A percentile compares a stretch with the other conserved stretches of the same genome.
phyloP scores from a whole-genome alignment of 495 filamentous ascomycete genomes.

The Annulohypoxylon maeteangense region DNA sequence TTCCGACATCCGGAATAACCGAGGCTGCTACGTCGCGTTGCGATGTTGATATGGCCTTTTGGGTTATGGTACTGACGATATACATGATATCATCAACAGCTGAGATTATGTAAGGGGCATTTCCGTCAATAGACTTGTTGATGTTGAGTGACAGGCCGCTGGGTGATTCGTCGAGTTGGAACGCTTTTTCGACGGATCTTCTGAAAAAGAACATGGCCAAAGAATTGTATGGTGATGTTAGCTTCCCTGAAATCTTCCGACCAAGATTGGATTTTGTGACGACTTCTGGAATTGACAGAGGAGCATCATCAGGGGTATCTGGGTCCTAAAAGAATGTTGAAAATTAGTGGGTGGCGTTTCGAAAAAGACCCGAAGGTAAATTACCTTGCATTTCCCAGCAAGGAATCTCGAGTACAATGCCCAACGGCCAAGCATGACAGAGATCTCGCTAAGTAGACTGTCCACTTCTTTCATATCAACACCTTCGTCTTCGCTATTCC shows the following conservation, averaged over 20 bases:
- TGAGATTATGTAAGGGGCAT: slow-evolving; percentile 91
- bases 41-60: slow-evolving; percentile 85
- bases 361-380: slow-evolving; percentile 14
- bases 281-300: slow-evolving; percentile 72
- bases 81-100: slow-evolving; percentile 99
- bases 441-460: slow-evolving; percentile 83
- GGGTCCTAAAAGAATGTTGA: slow-evolving; percentile 52
- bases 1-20: slow-evolving; percentile 81
- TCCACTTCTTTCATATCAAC: slow-evolving; percentile 97
- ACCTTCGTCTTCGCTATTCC: slow-evolving; percentile 82
- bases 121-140: slow-evolving; percentile 70
- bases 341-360: slow-evolving; percentile 22
- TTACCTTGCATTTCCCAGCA: slow-evolving; percentile 81
- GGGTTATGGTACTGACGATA: slow-evolving; percentile 91
- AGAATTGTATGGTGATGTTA: slow-evolving; percentile 80
- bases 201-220: slow-evolving; percentile 97
- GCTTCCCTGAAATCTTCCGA: slow-evolving; percentile 76
- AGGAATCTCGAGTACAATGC: slow-evolving; percentile 91
- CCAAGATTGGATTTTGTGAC: slow-evolving; percentile 77
- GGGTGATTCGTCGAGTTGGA: slow-evolving; percentile 97
- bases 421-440: slow-evolving; percentile 92
- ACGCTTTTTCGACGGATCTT: slow-evolving; percentile 94
- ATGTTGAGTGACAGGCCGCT: slow-evolving; percentile 78
- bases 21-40: slow-evolving; percentile 77
- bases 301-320: slow-evolving; percentile 54